Conservation (phyloP, 1,284 basidiomycete genomes). For the Schizophyllum amplum region DNA sequence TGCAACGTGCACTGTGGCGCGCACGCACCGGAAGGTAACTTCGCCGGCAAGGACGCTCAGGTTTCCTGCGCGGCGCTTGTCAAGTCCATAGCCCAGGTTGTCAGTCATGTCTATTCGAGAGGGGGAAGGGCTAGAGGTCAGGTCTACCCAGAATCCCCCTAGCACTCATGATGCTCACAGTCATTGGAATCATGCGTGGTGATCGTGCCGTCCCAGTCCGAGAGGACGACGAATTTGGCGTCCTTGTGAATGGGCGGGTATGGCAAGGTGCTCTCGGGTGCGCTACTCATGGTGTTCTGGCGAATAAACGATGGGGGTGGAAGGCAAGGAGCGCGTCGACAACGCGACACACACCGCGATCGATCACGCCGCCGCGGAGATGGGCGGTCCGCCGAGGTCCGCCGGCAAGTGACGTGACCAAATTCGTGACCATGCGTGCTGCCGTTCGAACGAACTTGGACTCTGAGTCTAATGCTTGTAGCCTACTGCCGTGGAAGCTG, state of each 20-base stretch:
- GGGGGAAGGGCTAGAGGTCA: background rate
- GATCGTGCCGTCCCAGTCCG: slow-evolving; percentile 94
- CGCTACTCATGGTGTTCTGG: background rate
- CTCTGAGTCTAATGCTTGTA: too few species aligned
- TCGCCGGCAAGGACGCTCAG: slow-evolving; percentile 59
- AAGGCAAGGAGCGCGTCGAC: background rate
- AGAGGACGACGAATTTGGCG: slow-evolving; percentile 80
- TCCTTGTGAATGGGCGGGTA: slow-evolving; percentile 74
- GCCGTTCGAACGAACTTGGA: too few species aligned
- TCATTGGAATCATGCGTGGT: slow-evolving; percentile 89
- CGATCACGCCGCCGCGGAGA: background rate
- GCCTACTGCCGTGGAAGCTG: too few species aligned
- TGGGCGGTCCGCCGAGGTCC: too few species aligned
- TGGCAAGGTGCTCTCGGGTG: slow-evolving; percentile 59
- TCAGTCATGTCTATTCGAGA: slow-evolving; percentile 59
- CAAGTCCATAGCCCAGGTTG: slow-evolving; percentile 65
- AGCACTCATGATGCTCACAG: slow-evolving; percentile 40
- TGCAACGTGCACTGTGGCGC: background rate
- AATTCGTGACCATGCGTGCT: too few species aligned
- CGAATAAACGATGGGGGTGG: background rate
- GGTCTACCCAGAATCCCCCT: background rate
- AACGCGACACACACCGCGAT: background rate
- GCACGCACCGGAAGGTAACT: slow-evolving; percentile 61
- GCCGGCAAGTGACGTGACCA: too few species aligned
- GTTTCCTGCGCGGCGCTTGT: slow-evolving; percentile 65